Conservation (phyloP, 306 rosid species). For the Cucumis hystrix region DNA sequence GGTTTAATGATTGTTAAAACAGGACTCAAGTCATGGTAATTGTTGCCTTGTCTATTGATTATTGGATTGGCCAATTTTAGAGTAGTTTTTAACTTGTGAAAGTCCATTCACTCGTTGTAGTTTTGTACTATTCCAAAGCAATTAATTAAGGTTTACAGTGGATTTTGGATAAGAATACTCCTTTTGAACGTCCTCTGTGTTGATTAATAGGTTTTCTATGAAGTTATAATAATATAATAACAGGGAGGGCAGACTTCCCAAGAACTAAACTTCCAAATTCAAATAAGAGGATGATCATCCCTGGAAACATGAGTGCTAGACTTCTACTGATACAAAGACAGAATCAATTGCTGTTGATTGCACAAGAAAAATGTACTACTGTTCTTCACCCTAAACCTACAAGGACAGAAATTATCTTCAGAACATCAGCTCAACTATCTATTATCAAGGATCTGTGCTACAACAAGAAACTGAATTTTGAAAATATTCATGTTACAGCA, state of each 20-base stretch:
- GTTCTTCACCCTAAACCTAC: neutral
- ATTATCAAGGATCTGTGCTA: neutral
- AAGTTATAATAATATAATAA: no score
- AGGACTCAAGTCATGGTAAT: no score
- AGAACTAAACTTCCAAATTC: neutral
- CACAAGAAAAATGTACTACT: neutral
- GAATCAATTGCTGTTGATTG: neutral
- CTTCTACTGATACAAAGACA: neutral
- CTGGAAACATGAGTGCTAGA: neutral
- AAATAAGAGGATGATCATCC: neutral
- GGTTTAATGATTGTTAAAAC: no score
- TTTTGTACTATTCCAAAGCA: no score
- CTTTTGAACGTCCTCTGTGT: no score
- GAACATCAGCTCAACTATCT: neutral
- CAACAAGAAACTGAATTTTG: neutral
- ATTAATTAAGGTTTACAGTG: no score
- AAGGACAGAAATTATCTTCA: neutral
- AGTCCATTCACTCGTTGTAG: no score
- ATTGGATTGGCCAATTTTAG: no score
- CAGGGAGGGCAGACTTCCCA: neutral
- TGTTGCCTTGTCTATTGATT: no score
- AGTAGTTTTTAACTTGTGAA: no score
- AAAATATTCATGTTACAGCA: slow-evolving; percentile 14
- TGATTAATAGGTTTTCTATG: no score
- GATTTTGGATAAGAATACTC: no score